Evolutionary conservation across 495 filamentous ascomycete genomes (phyloP).

Genomic region (Daldinia vernicosa): DNA sequence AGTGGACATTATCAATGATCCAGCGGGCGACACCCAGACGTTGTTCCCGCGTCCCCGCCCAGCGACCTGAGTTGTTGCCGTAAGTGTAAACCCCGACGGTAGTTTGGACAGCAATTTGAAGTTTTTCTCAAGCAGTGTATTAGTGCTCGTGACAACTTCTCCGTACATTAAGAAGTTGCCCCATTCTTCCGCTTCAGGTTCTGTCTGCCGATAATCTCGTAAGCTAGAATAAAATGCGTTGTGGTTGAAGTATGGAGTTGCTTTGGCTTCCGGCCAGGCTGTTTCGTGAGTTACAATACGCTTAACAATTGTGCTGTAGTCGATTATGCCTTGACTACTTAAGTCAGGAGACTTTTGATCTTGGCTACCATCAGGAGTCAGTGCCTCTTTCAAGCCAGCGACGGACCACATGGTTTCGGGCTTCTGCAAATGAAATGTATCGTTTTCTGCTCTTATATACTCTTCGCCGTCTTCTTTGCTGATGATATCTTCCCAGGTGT

Average conservation of each 20-base stretch:
- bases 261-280: constrained; percentile 73
- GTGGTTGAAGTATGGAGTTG: constrained; percentile 91
- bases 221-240: constrained; percentile 79
- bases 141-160: constrained; percentile 93
- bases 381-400: constrained; percentile 46
- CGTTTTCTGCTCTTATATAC: constrained; percentile 84
- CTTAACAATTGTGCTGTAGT: constrained; percentile 80
- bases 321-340: constrained; percentile 67
- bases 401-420: constrained; percentile 68
- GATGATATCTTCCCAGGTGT: constrained; percentile 72
- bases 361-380: constrained; percentile 41
- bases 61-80: constrained; percentile 89
- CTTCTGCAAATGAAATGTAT: constrained; percentile 81
- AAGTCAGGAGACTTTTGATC: constrained; percentile 37
- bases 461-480: constrained; percentile 72
- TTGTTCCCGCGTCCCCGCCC: constrained; percentile 93
- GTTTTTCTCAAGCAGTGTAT: constrained; percentile 95
- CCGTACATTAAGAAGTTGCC: constrained; percentile 85
- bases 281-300: constrained; percentile 73
- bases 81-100: constrained; percentile 84
- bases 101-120: constrained; percentile 76
- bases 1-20: constrained; percentile 85
- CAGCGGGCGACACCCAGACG: constrained; percentile 93
- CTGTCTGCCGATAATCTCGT: constrained; percentile 66
- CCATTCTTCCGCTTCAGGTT: constrained; percentile 67